Evolutionary conservation across 2,329 filamentous ascomycete species (phyloP), one percentile per base, ranked within the genome.

Genomic region (Ascochyta fabae): DNA sequence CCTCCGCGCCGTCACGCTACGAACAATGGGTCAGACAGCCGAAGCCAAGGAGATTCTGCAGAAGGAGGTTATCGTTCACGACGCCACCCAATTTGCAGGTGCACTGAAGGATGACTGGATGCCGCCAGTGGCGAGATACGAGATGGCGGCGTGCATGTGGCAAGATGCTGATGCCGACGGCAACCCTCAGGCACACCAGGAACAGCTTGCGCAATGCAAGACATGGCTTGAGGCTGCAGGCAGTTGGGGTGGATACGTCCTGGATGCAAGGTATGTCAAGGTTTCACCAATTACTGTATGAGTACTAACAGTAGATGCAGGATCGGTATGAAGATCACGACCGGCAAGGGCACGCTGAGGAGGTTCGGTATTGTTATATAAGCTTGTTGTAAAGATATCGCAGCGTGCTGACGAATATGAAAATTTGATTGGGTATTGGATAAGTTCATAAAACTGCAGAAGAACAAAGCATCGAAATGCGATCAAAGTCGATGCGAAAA

Each of bases 141-240:
- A 99, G 76, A 86, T 95, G 79, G 92, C 87, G 0, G 91, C 90
- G 7, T 86, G 91, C 50, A 79, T 88, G 1, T 99, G 94, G 93
- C 82, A 84, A 53, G 89, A 94, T 67, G 56, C 76, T 59, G 46
- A 81, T 77, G 60, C 50, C 23, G 74, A 74, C 27, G 78, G 75
- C 1, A 62, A 58, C 23, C 71, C 70, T 23, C 66, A 72, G 41
- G 70, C 69, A 24, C 68, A 76, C 44, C 55, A 60, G 42, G 71
- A 79, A 42, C 84, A 84, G 73, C 70, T 88, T 24, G 74, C 84
- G 16, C 84, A 88, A 66, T 90, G 88, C 69, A 82, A 85, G 60
- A 77, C 80, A 44, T 86, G 86, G 76, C 77, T 95, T 19, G 83
- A 88, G 26, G 87, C 87, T 68, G 86, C 87, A 27, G 84, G 86